Evolutionary conservation across 345 rosid species (phyloP).

Genomic region (rapeseed (Brassica napus)): Da-Ae NC_063441.1:18417001-18417500

Average conservation of each 20-base stretch:
- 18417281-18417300: not conserved
- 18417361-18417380: not conserved
- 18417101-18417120: too few species aligned
- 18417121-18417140: too few species aligned
- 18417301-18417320: not conserved
- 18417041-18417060: not conserved
- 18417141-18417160: too few species aligned
- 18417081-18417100: too few species aligned
- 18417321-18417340: not conserved
- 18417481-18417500: slow-evolving; percentile 23
- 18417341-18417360: not conserved
- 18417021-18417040: not conserved
- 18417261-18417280: not conserved
- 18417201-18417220: too few species aligned
- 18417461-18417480: slow-evolving; percentile 28
- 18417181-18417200: too few species aligned
- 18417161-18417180: too few species aligned
- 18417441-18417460: slow-evolving; percentile 33
- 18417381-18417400: slow-evolving; percentile 30
- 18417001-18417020: not conserved
- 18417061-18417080: too few species aligned
- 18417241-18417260: not conserved
- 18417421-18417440: slow-evolving; percentile 15
- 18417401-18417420: slow-evolving; percentile 29
- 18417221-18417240: not conserved